These are phyloP conservation scores for Funneliformis caledonium DNA, from an alignment of 371 early-diverging fungal species.

Conservation along the genomic window DNA sequence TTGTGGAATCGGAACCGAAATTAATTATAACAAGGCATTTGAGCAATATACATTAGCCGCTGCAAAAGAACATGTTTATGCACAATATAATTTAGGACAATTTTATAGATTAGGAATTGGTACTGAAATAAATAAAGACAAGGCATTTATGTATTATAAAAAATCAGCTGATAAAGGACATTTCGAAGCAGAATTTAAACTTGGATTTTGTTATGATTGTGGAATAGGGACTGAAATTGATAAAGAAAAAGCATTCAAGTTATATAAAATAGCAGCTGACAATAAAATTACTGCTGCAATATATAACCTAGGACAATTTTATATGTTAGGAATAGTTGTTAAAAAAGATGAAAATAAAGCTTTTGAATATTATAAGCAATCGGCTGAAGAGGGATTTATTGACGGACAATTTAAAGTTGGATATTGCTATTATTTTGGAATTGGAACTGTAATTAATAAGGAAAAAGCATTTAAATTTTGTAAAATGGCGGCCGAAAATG, in stretches of 20 bases:
- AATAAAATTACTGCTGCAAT: constrained; percentile 43
- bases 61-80: neutral
- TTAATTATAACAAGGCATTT: constrained; percentile 62
- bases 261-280: neutral
- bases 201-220: too few relatives aligned
- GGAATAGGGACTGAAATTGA: neutral
- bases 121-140: neutral
- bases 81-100: neutral
- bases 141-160: constrained; percentile 1
- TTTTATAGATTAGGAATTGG: constrained; percentile 8
- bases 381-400: constrained; percentile 70
- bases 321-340: neutral
- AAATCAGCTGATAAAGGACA: constrained; percentile 1
- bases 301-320: neutral
- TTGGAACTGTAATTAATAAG: constrained; percentile 51
- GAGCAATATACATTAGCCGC: constrained; percentile 57
- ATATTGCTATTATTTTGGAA: constrained; percentile 66
- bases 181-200: neutral
- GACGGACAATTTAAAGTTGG: constrained; percentile 77
- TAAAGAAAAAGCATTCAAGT: constrained; percentile 25
- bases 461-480: neutral
- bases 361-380: constrained; percentile 63
- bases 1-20: constrained; percentile 69
- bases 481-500: neutral
- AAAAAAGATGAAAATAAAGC: constrained; percentile 48